Base-by-base conservation (phyloP, 495 filamentous ascomycete genomes). In the Physcia stellaris region DNA sequence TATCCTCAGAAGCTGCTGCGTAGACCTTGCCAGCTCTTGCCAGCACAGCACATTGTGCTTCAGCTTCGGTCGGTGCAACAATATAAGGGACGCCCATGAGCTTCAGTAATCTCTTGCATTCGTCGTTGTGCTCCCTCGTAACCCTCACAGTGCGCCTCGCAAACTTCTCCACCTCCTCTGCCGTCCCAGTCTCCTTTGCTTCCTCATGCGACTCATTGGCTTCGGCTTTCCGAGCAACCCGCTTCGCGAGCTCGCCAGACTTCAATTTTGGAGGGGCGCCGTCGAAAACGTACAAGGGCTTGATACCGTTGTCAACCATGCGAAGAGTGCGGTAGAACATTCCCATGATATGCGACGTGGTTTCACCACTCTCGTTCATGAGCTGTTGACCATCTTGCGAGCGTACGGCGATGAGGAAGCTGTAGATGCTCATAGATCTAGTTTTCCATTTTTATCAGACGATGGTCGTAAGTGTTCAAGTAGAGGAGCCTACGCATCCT, bases 271-370 rank as follows among this genome's bases (percentile, higher is more conserved):
- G 90, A 3, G 90, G 90, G 19, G 86, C 83, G 28, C 90, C 90
- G 53, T 98, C 90, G 57, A 98, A 98, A 32, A 98, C 90, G 61
- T 90, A 98, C 50, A 98, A 71, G 0, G 90, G 90, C 53, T 96
- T 98, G 62, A 98, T 95, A 37, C 90, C 90, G 50, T 95, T 95
- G 60, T 98, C 90, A 56, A 96, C 83, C 58, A 98, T 95, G 50
- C 90, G 84, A 2, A 98, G 71, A 1, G 90, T 98, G 45, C 90
- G 90, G 67, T 98, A 98, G 63, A 98, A 98, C 79, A 98, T 86
- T 47, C 90, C 90, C 88, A 96, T 94, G 15, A 98, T 64, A 58
- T 98, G 90, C 6, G 90, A 96, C 0, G 90, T 98, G 1, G 90
- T 98, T 47, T 95, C 86, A 47, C 90, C 90, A 28, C 72, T 76